phyloP scores from a whole-genome alignment of 2,329 filamentous ascomycete genomes.

The Trichoderma cornu-damae region DNA sequence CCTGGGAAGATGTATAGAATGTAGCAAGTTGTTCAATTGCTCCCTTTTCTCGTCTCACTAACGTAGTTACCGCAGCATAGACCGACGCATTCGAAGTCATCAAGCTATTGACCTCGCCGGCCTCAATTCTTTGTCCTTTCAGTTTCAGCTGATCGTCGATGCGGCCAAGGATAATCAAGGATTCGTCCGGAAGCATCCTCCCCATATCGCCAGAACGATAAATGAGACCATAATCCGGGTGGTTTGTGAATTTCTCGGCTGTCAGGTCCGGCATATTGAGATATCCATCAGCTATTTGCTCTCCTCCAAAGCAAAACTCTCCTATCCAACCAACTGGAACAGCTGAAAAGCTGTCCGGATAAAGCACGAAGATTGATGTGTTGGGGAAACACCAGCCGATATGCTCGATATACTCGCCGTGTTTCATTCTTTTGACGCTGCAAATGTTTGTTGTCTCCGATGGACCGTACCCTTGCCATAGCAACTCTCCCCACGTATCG shows the following conservation, averaged over 20 bases:
- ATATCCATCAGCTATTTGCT: slow-evolving; percentile 74
- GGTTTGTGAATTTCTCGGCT: slow-evolving; percentile 60
- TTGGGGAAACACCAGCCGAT: slow-evolving; percentile 72
- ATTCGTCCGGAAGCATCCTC: slow-evolving; percentile 70
- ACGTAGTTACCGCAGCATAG: slow-evolving; percentile 58
- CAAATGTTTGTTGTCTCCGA: slow-evolving; percentile 88
- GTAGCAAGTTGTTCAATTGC: slow-evolving; percentile 54
- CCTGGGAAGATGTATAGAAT: slow-evolving; percentile 57
- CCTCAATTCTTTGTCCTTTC: slow-evolving; percentile 72
- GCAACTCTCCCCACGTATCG: slow-evolving; percentile 59
- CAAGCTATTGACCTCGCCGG: slow-evolving; percentile 65
- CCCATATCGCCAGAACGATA: slow-evolving; percentile 83
- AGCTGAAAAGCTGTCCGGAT: slow-evolving; percentile 40
- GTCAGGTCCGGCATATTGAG: slow-evolving; percentile 61
- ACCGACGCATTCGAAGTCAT: slow-evolving; percentile 50
- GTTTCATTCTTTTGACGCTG: slow-evolving; percentile 61
- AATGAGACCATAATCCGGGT: slow-evolving; percentile 63
- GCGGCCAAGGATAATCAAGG: slow-evolving; percentile 66
- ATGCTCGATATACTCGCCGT: slow-evolving; percentile 60
- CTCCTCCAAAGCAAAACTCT: slow-evolving; percentile 81
- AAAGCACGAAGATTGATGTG: slow-evolving; percentile 66
- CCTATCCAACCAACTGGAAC: slow-evolving; percentile 69
- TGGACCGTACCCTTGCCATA: slow-evolving; percentile 80
- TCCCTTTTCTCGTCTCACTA: slow-evolving; percentile 42
- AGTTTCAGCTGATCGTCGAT: slow-evolving; percentile 79